Evolutionary conservation across 176 grass and related monocot genomes (phyloP), one percentile per base, ranked within the genome.

Genomic region (Oryza coarctata): DNA sequence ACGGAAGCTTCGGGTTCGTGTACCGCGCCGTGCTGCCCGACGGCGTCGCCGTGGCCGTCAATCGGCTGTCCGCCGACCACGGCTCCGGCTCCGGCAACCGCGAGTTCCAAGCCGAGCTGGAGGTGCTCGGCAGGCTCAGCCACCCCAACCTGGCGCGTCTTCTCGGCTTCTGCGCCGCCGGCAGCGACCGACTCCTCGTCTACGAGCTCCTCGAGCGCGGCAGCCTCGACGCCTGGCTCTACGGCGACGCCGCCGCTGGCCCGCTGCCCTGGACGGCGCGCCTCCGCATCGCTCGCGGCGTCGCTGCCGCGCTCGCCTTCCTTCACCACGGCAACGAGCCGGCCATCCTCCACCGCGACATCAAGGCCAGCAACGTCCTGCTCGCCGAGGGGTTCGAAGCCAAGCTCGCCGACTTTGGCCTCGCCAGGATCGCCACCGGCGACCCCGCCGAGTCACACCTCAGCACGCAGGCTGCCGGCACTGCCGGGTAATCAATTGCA

Each of bases 1-100:
- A 98, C 85, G 95, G 92, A 11, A 88, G 92, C 85, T 98, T 94
- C 78, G 90, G 95, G 62, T 94, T 98, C 84, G 95, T 98, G 32
- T 98, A 98, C 84, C 89, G 91, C 74, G 95, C 95, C 23, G 83
- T 79, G 40, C 84, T 98, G 2, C 74, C 88, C 0, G 79, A 45
- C 38, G 88, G 88, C 49, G 41, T 27, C 15, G 84, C 66, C 8
- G 90, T 94, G 7, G 95, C 92, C 6, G 92, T 98, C 1, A 98
- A 98, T 82, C 82, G 93, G 0, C 75, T 95, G 10, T 89, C 88
- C 2, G 36, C 78, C 1, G 92, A 98, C 77, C 83, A 88, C 44
- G 82, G 80, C 44, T 39, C 85, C 12, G 80, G 52, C 30, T 75
- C 87, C 57, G 95, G 95, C 18, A 49, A 94, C 86, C 84, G 92